Conservation (phyloP, 164 flowering plant species). For the Euptelea pleiosperma region DNA sequence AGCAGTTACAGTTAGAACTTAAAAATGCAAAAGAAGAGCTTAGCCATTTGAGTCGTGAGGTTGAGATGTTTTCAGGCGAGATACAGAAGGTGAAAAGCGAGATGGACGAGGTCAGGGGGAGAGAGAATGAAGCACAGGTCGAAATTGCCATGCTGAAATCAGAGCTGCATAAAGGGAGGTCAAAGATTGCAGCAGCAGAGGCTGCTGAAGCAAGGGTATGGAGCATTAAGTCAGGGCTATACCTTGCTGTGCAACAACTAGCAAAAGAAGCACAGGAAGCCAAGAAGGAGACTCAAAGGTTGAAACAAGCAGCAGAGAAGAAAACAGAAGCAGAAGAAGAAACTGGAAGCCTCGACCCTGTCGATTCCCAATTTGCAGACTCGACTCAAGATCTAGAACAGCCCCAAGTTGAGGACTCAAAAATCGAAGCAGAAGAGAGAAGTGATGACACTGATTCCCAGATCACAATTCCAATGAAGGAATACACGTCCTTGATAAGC, state of each 20-base stretch:
- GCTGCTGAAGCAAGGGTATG: constrained; percentile 44
- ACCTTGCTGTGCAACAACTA: constrained; percentile 42
- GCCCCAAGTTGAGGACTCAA: constrained; percentile 2
- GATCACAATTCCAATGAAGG: constrained; percentile 35
- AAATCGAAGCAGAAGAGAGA: constrained; percentile 9
- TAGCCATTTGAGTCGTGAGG: constrained; percentile 16
- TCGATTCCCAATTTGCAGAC: background rate
- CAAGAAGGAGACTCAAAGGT: constrained; percentile 31
- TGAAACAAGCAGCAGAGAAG: constrained; percentile 21
- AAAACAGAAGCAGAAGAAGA: constrained; percentile 9
- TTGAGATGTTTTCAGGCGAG: constrained; percentile 25
- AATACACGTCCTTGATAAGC: constrained; percentile 32
- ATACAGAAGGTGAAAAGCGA: constrained; percentile 21
- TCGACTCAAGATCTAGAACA: constrained; percentile 6
- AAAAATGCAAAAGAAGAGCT: constrained; percentile 28
- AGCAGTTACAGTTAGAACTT: constrained; percentile 26
- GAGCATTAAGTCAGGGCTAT: constrained; percentile 28
- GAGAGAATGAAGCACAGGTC: constrained; percentile 40
- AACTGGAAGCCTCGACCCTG: background rate
- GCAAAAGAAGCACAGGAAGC: constrained; percentile 46
- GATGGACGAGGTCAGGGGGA: constrained; percentile 23
- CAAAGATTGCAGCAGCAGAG: constrained; percentile 49
- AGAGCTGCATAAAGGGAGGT: constrained; percentile 45
- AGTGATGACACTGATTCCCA: constrained; percentile 8
- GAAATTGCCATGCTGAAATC: constrained; percentile 47